Base-by-base conservation (phyloP, 1,284 basidiomycete genomes). In the Cutaneotrichosporon dermatis region DNA sequence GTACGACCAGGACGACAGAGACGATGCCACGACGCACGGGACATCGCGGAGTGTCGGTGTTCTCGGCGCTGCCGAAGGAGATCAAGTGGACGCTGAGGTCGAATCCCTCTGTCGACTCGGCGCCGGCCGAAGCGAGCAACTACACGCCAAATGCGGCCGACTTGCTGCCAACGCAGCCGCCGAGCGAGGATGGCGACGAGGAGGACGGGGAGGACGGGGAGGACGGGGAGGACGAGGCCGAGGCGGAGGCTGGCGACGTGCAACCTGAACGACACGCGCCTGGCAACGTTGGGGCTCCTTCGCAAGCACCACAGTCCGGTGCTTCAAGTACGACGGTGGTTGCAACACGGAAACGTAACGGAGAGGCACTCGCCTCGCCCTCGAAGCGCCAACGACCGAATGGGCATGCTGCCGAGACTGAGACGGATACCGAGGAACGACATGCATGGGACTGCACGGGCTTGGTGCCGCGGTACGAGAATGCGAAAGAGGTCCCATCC, bases 391-490 rank as follows among this genome's bases (percentile, higher is more conserved):
- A 44, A 41, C 58, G 63, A 55, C 58, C 61, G 54, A 37, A 58
- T 15, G 61, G 61, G 52, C 25, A 25, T 25, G 25, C 25, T 25
- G 25, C 25, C 25, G 25, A 25, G 25, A 25, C 25, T 25, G 25
- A 43, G 15, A 12, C 59, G 59, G 39, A 40, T 34, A 49, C 56
- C 3, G 62, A 62, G n/a, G 52, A 42, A 2, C 67, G 63, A 9
- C 75, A 78, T 57, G 64, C 73, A 3, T 79, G 76, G 76, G 87
- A 92, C 70, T 88, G 86, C 48, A 84, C 84, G 0, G 83, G 83
- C 1, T 80, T 90, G 1, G 88, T 90, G 2, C 84, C 85, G 6
- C 83, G 85, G 67, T 92, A 89, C 69, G 83, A 79, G 9, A 71
- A 84, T 13, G 74, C 80, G 6, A 79, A 82, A 0, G 79, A 92